Conservation (phyloP, 345 rosid species). For the Iberis pinnata region DNA sequence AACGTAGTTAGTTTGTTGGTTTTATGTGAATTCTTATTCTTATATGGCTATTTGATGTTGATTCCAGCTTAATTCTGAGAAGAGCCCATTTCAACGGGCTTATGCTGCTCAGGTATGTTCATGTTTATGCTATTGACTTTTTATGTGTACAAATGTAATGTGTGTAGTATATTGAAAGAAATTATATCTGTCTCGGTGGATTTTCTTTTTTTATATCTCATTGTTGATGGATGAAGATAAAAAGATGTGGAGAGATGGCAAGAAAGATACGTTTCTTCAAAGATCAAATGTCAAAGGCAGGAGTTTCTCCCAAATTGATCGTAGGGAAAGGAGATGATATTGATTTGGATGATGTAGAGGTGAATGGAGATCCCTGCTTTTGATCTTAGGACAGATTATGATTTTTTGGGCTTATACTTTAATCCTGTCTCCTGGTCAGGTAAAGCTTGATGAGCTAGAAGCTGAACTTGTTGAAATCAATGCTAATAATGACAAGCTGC, state of each 20-base stretch:
- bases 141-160: neutral
- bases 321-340: slow-evolving; percentile 46
- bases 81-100: slow-evolving; percentile 92
- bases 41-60: slow-evolving; percentile 15
- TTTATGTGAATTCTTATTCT: neutral
- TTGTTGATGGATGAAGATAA: slow-evolving; percentile 46
- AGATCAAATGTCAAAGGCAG: slow-evolving; percentile 84
- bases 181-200: neutral
- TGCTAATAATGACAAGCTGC: slow-evolving; percentile 79
- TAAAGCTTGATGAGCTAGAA: slow-evolving; percentile 78
- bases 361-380: slow-evolving; percentile 7
- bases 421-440: slow-evolving; percentile 35
- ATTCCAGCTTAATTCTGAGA: slow-evolving; percentile 79
- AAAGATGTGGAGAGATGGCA: slow-evolving; percentile 92
- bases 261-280: slow-evolving; percentile 82
- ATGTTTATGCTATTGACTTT: neutral
- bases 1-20: neutral
- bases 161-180: neutral
- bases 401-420: slow-evolving; percentile 15
- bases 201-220: neutral
- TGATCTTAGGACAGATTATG: slow-evolving; percentile 1
- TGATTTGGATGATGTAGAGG: slow-evolving; percentile 91
- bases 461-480: slow-evolving; percentile 85
- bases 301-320: slow-evolving; percentile 43
- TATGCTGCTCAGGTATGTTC: slow-evolving; percentile 80